These are phyloP conservation scores for Lachnellula cervina DNA, from an alignment of 2,329 filamentous ascomycete species.

Conservation along the genomic window DNA sequence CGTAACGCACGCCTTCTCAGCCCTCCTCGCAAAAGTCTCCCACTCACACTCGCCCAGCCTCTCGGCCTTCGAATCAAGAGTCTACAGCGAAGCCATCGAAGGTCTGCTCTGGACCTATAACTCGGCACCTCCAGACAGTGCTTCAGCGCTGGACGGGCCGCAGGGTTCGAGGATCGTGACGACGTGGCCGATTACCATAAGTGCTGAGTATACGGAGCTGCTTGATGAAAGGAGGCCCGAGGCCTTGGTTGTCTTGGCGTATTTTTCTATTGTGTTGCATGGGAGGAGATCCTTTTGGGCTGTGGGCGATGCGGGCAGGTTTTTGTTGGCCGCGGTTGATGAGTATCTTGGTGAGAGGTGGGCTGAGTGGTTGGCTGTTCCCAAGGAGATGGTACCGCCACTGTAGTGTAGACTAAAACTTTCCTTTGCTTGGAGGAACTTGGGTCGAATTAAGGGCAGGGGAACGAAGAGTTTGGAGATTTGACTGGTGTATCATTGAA, in stretches of 20 bases:
- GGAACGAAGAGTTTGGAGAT: too few relatives aligned
- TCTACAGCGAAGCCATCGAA: constrained; percentile 10
- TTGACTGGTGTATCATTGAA: too few relatives aligned
- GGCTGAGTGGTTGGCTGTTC: constrained; percentile 12
- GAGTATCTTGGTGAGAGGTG: constrained; percentile 18
- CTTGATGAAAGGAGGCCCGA: constrained; percentile 31
- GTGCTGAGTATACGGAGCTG: constrained; percentile 29
- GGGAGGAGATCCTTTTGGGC: constrained; percentile 20
- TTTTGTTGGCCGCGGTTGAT: constrained; percentile 20
- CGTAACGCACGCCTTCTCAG: constrained; percentile 1
- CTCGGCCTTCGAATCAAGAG: not conserved
- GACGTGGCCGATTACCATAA: constrained; percentile 34
- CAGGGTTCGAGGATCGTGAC: constrained; percentile 21
- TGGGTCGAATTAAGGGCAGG: too few relatives aligned
- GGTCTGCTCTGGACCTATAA: constrained; percentile 16
- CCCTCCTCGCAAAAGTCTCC: constrained; percentile 1
- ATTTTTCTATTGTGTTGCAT: constrained; percentile 35
- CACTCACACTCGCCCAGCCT: not conserved
- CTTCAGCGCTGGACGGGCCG: not conserved
- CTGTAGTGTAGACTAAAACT: not conserved
- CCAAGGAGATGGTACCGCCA: not conserved
- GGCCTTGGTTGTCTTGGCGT: constrained; percentile 34
- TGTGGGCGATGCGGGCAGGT: constrained; percentile 21
- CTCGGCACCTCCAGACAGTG: not conserved
- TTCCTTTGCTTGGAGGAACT: too few relatives aligned